Conservation (phyloP, 2,329 filamentous ascomycete genomes). For the Monosporascus cannonballus region DNA sequence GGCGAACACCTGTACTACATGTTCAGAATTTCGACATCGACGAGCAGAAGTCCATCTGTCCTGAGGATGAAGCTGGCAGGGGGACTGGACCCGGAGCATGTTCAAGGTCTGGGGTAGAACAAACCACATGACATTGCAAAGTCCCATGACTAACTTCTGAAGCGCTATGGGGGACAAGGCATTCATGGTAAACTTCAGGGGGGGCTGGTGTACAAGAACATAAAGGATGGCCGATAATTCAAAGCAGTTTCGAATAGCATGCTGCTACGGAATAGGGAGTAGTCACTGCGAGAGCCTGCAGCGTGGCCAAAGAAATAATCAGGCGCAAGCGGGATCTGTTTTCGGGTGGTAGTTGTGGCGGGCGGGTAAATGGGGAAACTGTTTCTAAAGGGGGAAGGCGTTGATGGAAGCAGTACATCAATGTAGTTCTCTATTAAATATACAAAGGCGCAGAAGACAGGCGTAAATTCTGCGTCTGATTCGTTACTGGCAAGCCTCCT, state of each 20-base stretch:
- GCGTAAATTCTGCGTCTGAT: too few species aligned
- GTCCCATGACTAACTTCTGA: slow-evolving; percentile 13
- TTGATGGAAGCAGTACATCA: too few species aligned
- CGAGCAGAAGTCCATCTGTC: slow-evolving; percentile 8
- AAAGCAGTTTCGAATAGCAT: slow-evolving; percentile 20
- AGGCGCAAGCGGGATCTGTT: not conserved
- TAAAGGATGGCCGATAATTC: slow-evolving; percentile 17
- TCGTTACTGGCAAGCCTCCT: too few species aligned
- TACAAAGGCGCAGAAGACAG: too few species aligned
- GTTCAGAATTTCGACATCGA: slow-evolving; percentile 22
- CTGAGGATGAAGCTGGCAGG: slow-evolving; percentile 6
- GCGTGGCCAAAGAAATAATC: not conserved
- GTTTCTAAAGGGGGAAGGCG: too few species aligned
- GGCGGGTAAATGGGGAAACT: too few species aligned
- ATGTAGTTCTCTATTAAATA: too few species aligned
- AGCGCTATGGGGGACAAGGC: slow-evolving; percentile 12
- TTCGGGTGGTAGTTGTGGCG: not conserved
- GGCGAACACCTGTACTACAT: slow-evolving; percentile 18
- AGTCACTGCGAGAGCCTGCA: not conserved
- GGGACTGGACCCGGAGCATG: slow-evolving; percentile 13
- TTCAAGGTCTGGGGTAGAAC: slow-evolving; percentile 18
- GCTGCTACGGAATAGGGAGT: slow-evolving; percentile 11
- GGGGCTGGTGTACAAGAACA: slow-evolving; percentile 24
- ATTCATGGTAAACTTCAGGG: slow-evolving; percentile 6
- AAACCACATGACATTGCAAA: slow-evolving; percentile 13